phyloP scores from a whole-genome alignment of 129 eudicot species.

The Arctium lappa region DNA sequence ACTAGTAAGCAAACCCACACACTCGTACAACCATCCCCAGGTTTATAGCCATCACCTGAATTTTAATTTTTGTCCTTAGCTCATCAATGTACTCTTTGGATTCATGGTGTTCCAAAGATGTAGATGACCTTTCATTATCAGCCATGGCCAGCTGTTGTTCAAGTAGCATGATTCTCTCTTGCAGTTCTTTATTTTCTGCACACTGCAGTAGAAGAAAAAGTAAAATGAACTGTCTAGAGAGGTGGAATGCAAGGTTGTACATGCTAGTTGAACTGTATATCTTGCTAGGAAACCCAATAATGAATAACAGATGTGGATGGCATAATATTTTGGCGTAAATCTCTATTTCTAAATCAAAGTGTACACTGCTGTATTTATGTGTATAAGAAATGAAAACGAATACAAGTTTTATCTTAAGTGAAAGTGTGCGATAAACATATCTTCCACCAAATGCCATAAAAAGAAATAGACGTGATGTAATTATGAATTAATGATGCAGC shows the following conservation, averaged over 20 bases:
- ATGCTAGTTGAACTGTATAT: constrained; percentile 7
- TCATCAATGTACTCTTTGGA: constrained; percentile 63
- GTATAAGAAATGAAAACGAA: not conserved
- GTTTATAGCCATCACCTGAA: constrained; percentile 51
- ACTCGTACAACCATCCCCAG: not conserved
- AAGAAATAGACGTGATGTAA: not conserved
- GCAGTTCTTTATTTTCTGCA: constrained; percentile 70
- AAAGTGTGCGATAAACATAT: not conserved
- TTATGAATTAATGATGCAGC: not conserved
- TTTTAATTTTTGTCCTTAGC: constrained; percentile 65
- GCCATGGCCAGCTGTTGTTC: constrained; percentile 76
- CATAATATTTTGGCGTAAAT: not conserved
- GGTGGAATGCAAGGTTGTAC: not conserved
- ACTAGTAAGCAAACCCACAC: not conserved
- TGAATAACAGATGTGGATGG: not conserved
- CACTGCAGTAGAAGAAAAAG: constrained; percentile 45
- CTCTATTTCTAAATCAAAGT: not conserved
- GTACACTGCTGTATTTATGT: not conserved
- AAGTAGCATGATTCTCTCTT: constrained; percentile 63
- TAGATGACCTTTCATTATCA: constrained; percentile 29
- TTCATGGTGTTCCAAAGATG: constrained; percentile 37
- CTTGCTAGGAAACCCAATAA: not conserved
- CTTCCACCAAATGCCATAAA: constrained; percentile 4
- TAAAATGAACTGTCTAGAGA: not conserved
- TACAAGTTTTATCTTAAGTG: not conserved